phyloP scores from a whole-genome alignment of 176 grass and related monocot species.

The Rhynchospora pubera region DNA sequence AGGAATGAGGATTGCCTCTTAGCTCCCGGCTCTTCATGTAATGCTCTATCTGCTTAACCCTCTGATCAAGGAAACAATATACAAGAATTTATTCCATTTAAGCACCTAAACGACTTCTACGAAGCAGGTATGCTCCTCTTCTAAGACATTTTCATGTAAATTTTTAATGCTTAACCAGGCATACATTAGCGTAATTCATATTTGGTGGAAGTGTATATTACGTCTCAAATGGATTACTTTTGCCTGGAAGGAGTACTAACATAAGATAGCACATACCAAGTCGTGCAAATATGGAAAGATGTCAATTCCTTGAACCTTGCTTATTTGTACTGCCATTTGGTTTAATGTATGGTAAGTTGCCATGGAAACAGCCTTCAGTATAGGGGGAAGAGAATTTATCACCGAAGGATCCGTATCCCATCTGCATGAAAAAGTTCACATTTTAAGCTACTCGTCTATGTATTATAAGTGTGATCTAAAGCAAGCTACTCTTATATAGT shows the following conservation, averaged over 20 bases:
- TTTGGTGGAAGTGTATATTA: background rate
- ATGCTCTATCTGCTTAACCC: conserved; percentile 14
- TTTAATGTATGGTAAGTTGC: conserved; percentile 13
- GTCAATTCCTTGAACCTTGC: conserved; percentile 8
- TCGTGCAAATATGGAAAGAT: no score
- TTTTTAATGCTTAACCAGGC: background rate
- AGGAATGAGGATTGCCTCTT: background rate
- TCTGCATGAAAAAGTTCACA: background rate
- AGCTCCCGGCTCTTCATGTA: conserved; percentile 21
- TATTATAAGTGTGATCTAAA: no score
- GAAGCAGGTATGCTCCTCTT: no score
- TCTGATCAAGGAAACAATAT: background rate
- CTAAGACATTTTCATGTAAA: background rate
- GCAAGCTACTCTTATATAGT: no score
- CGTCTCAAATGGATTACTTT: background rate
- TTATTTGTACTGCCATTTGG: conserved; percentile 12
- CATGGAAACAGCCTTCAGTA: conserved; percentile 2
- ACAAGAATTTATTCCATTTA: background rate
- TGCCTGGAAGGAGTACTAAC: background rate
- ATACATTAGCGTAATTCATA: background rate
- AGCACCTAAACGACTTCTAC: background rate
- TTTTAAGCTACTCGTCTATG: no score
- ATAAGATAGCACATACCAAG: no score
- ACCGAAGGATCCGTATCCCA: conserved; percentile 19
- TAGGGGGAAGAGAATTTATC: background rate